A percentile compares a stretch with the other conserved stretches of the same genome.
phyloP scores from a whole-genome alignment of 2,329 filamentous ascomycete genomes.

The Drechslerella dactyloides region DNA sequence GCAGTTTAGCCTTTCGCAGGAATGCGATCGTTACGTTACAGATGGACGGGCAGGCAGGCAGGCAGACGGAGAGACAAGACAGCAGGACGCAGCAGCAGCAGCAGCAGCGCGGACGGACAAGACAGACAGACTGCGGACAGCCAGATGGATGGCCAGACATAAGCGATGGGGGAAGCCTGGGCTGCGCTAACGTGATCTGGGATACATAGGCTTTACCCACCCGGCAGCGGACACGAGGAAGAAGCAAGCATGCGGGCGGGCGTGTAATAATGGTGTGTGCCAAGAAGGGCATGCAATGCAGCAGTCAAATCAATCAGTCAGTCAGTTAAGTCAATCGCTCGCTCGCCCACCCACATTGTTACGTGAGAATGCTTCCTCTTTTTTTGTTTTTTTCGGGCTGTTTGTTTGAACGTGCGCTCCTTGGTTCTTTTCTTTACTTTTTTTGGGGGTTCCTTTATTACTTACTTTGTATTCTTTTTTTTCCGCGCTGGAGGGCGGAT shows the following conservation, averaged over 20 bases:
- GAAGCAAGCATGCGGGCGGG: background rate
- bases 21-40: too few species aligned
- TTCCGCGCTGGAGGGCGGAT: background rate
- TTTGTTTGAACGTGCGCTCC: too few species aligned
- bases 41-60: too few species aligned
- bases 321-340: background rate
- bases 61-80: too few species aligned
- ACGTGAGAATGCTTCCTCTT: too few species aligned
- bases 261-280: background rate
- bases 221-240: conserved; percentile 50
- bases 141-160: background rate
- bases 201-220: conserved; percentile 51
- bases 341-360: background rate
- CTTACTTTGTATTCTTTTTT: background rate
- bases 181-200: conserved; percentile 51
- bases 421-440: background rate
- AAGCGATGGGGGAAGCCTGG: conserved; percentile 27
- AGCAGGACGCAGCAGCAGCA: too few species aligned
- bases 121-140: background rate
- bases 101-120: too few species aligned
- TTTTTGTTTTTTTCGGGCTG: too few species aligned
- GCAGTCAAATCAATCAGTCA: too few species aligned
- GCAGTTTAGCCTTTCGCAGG: too few species aligned
- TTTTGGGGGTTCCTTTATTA: too few species aligned
- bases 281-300: too few species aligned